Percentiles rank a stretch among this genome's conserved stretches.
Conservation (phyloP, 1,284 basidiomycete species). For the Moniliella sp. region DNA sequence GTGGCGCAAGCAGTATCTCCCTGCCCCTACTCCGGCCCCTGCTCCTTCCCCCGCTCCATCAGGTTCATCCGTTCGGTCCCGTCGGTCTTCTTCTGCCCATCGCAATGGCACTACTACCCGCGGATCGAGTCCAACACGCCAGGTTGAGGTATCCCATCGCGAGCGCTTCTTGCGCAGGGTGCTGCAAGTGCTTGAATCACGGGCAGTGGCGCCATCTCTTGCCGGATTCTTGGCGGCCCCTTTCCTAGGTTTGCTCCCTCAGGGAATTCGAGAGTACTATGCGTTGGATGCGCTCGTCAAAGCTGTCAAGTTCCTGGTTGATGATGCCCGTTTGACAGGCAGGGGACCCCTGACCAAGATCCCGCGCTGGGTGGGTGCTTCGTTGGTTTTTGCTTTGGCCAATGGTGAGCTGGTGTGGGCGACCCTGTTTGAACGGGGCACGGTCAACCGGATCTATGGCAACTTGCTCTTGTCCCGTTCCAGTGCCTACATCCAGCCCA, state of each 20-base stretch:
- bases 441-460: slow-evolving; percentile 13
- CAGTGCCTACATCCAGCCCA: slow-evolving; percentile 14
- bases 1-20: background rate
- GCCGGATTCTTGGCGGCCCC: slow-evolving; percentile 5
- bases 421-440: slow-evolving; percentile 16
- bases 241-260: slow-evolving; percentile 8
- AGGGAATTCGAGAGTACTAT: slow-evolving; percentile 4
- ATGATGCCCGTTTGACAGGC: slow-evolving; percentile 7
- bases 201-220: slow-evolving; percentile 7
- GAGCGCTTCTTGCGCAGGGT: slow-evolving; percentile 7
- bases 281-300: slow-evolving; percentile 12
- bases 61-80: background rate
- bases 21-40: background rate
- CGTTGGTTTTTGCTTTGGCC: slow-evolving; percentile 16
- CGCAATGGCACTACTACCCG: background rate
- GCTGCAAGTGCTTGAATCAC: slow-evolving; percentile 7
- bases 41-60: slow-evolving; percentile 1
- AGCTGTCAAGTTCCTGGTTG: slow-evolving; percentile 8
- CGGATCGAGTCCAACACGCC: slow-evolving; percentile 1
- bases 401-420: slow-evolving; percentile 22
- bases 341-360: too few species aligned
- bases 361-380: slow-evolving; percentile 13
- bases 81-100: background rate
- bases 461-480: slow-evolving; percentile 6
- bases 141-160: slow-evolving; percentile 4